Percentiles rank a stretch among this genome's conserved stretches.
Evolutionary conservation across 2,329 filamentous ascomycete species (phyloP).

Genomic region (Fusarium citri): DNA sequence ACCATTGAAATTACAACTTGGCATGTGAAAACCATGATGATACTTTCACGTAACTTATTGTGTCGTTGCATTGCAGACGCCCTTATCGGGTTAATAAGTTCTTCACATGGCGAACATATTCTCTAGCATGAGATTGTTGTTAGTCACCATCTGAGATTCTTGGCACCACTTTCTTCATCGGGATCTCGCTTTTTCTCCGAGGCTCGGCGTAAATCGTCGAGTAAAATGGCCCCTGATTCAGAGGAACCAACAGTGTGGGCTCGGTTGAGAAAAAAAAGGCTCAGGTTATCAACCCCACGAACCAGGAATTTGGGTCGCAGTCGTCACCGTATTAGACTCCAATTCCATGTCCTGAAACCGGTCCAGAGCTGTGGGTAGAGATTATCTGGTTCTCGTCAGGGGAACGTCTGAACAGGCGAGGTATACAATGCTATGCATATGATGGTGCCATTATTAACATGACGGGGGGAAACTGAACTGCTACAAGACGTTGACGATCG

Average conservation of each 20-base stretch:
- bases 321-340: conserved; percentile 24
- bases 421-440: conserved; percentile 10
- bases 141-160: conserved; percentile 15
- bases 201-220: conserved; percentile 10
- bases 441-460: conserved; percentile 30
- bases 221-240: conserved; percentile 15
- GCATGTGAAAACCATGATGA: conserved; percentile 18
- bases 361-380: conserved; percentile 35
- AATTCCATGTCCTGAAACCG: conserved; percentile 41
- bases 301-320: conserved; percentile 41
- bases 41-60: conserved; percentile 3
- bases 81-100: conserved; percentile 10
- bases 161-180: conserved; percentile 16
- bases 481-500: conserved; percentile 18
- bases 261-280: conserved; percentile 20
- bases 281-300: conserved; percentile 27
- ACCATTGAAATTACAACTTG: conserved; percentile 1
- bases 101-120: conserved; percentile 19
- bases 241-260: conserved; percentile 26
- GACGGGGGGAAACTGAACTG: conserved; percentile 7
- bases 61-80: conserved; percentile 9
- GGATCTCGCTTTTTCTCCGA: conserved; percentile 20
- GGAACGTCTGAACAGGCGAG: conserved; percentile 15
- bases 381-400: conserved; percentile 21
- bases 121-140: conserved; percentile 15